Evolutionary conservation across 176 grass and related monocot species (phyloP).

Genomic region (Oryza meridionalis): DNA sequence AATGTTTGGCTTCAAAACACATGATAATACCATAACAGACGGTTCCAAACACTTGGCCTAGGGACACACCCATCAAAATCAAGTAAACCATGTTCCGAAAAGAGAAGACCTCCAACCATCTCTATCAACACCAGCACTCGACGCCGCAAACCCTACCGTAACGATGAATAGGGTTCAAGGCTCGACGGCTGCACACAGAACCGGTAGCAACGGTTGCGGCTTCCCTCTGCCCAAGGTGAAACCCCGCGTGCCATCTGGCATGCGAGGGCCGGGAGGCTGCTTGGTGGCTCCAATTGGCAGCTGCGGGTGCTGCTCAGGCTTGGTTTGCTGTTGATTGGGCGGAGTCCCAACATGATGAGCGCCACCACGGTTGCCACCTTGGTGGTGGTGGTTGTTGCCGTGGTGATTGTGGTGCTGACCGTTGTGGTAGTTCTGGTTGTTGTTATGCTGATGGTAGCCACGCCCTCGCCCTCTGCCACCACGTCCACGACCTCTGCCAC

Average conservation of each 20-base stretch:
- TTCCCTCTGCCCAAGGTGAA: constrained; percentile 84
- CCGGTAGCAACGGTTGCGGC: constrained; percentile 34
- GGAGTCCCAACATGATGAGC: constrained; percentile 56
- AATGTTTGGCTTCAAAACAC: not conserved
- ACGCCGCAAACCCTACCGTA: not conserved
- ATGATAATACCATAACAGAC: not conserved
- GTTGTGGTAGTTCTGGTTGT: constrained; percentile 35
- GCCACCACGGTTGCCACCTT: constrained; percentile 45
- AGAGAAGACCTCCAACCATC: constrained; percentile 4
- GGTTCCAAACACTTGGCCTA: not conserved
- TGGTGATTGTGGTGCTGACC: constrained; percentile 53
- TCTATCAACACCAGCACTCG: constrained; percentile 16
- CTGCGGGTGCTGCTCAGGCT: constrained; percentile 42
- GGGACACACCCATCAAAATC: not conserved
- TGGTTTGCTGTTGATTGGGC: constrained; percentile 41
- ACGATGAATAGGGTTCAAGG: not conserved
- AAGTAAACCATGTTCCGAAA: constrained; percentile 6
- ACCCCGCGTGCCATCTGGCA: constrained; percentile 92
- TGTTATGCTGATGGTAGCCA: constrained; percentile 47
- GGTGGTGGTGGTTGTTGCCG: constrained; percentile 48
- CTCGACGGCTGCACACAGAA: constrained; percentile 19
- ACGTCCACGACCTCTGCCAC: constrained; percentile 49
- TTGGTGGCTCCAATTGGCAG: constrained; percentile 54
- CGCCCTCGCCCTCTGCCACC: constrained; percentile 55
- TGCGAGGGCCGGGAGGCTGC: constrained; percentile 77